Evolutionary conservation across 2,329 filamentous ascomycete species (phyloP).

Genomic region (Lithohypha guttulata): DNA sequence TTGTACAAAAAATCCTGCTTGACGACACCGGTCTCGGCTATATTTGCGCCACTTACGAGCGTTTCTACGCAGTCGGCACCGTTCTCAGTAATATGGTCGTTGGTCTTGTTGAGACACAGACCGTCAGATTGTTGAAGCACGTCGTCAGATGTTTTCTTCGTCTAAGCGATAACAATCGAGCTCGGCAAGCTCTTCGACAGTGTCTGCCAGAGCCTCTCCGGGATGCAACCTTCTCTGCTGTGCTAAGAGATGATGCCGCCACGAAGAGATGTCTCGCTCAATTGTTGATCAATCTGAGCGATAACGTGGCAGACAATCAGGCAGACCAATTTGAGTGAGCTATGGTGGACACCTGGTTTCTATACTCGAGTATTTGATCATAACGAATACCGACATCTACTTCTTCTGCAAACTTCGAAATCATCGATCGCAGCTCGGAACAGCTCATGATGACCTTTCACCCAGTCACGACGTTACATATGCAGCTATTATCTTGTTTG

Average conservation of each 20-base stretch:
- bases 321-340: slow-evolving; percentile 21
- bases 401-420: neutral
- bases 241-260: slow-evolving; percentile 90
- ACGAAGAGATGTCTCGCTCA: slow-evolving; percentile 97
- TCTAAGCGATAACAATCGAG: slow-evolving; percentile 93
- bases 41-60: slow-evolving; percentile 96
- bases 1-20: slow-evolving; percentile 95
- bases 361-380: neutral
- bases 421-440: no score
- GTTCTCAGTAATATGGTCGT: slow-evolving; percentile 98
- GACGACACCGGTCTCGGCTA: slow-evolving; percentile 96
- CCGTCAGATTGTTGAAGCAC: slow-evolving; percentile 88
- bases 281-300: slow-evolving; percentile 88
- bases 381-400: neutral
- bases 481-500: neutral
- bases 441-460: neutral
- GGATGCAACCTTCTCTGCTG: slow-evolving; percentile 92
- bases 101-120: slow-evolving; percentile 95
- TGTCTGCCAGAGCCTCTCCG: slow-evolving; percentile 97
- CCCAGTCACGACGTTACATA: neutral
- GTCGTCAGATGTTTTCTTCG: slow-evolving; percentile 94
- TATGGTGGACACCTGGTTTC: neutral
- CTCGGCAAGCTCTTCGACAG: slow-evolving; percentile 86
- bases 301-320: slow-evolving; percentile 56
- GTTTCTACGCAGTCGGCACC: slow-evolving; percentile 95